A percentile compares a stretch with the other conserved stretches of the same genome.
Evolutionary conservation across 257 asterid genomes (phyloP).

Genomic region (Oldenlandia corymbosa): DNA sequence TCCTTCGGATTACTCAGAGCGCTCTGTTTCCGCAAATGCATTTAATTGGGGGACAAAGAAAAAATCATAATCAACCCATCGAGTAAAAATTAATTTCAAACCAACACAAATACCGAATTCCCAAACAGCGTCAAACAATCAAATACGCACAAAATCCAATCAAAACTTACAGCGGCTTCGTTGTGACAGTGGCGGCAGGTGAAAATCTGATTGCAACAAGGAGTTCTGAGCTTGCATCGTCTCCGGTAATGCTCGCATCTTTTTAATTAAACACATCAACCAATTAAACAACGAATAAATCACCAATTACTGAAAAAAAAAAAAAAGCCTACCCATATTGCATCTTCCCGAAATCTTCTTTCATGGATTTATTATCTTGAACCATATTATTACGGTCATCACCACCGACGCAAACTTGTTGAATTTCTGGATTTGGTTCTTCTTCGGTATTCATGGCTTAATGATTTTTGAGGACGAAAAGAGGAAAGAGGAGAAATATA

Average conservation of each 20-base stretch:
- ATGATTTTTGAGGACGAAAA: neutral
- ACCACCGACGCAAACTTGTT: too few relatives aligned
- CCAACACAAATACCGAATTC: too few relatives aligned
- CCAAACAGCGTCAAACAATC: too few relatives aligned
- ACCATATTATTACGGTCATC: constrained; percentile 3
- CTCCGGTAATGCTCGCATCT: constrained; percentile 86
- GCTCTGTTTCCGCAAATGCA: constrained; percentile 31
- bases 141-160: too few relatives aligned
- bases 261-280: constrained; percentile 11
- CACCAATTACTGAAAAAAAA: neutral
- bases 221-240: constrained; percentile 78
- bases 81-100: neutral
- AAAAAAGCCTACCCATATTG: constrained; percentile 45
- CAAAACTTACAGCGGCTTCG: constrained; percentile 72
- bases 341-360: constrained; percentile 53
- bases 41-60: neutral
- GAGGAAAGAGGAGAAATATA: too few relatives aligned
- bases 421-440: constrained; percentile 6
- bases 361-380: constrained; percentile 2
- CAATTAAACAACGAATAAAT: neutral
- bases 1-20: constrained; percentile 63
- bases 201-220: constrained; percentile 75
- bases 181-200: constrained; percentile 94
- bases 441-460: constrained; percentile 7
- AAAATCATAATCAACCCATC: neutral